A percentile compares a stretch with the other conserved stretches of the same genome.
phyloP scores from a whole-genome alignment of 1,284 basidiomycete genomes.

The Irpex sp. region DNA sequence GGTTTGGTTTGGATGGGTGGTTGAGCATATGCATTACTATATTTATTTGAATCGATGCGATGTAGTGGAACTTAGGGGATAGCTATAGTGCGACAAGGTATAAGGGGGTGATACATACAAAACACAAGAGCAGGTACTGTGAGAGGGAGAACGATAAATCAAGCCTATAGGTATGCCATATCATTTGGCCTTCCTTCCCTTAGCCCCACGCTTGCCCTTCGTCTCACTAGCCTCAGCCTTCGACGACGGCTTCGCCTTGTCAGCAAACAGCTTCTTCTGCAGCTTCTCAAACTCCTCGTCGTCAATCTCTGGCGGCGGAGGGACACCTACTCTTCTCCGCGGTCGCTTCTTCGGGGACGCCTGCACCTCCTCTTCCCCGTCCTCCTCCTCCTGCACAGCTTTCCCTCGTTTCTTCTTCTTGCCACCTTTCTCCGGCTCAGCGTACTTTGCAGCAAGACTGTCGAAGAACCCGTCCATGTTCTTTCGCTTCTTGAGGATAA shows the following conservation, averaged over 20 bases:
- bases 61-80: too few relatives aligned
- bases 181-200: slow-evolving; percentile 20
- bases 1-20: background rate
- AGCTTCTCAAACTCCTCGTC: slow-evolving; percentile 67
- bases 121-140: background rate
- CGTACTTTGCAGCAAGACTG: slow-evolving; percentile 80
- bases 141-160: background rate
- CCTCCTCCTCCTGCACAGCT: slow-evolving; percentile 30
- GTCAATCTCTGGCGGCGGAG: slow-evolving; percentile 52
- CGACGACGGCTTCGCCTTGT: slow-evolving; percentile 33
- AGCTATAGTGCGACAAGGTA: background rate
- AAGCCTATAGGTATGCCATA: background rate
- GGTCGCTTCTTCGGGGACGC: slow-evolving; percentile 51
- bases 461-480: slow-evolving; percentile 73
- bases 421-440: slow-evolving; percentile 43
- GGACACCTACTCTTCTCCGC: slow-evolving; percentile 25
- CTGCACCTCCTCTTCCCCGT: slow-evolving; percentile 38
- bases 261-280: slow-evolving; percentile 56
- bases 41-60: too few relatives aligned
- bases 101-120: background rate
- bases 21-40: too few relatives aligned
- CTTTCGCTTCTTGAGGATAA: slow-evolving; percentile 79
- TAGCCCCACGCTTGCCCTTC: slow-evolving; percentile 14
- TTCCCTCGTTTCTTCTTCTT: slow-evolving; percentile 54
- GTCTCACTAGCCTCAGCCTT: slow-evolving; percentile 18